phyloP scores from a whole-genome alignment of 202 grass and related monocot species.

The Eragrostis tef region DNA sequence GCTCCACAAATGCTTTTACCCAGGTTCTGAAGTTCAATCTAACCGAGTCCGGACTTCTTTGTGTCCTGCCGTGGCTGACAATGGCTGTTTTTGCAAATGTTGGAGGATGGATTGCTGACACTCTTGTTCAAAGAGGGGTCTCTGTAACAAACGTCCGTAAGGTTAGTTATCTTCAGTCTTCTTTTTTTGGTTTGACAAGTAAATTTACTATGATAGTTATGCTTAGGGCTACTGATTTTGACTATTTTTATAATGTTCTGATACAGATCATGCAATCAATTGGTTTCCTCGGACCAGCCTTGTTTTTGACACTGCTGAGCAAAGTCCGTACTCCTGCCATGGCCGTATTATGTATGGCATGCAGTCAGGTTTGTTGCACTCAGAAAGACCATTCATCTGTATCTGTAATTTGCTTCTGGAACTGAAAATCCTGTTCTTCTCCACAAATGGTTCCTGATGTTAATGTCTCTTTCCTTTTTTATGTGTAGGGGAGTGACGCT shows the following conservation, averaged over 20 bases:
- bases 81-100: slow-evolving; percentile 96
- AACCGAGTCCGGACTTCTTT: slow-evolving; percentile 87
- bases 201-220: background rate
- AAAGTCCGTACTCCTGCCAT: slow-evolving; percentile 75
- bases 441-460: slow-evolving; percentile 15
- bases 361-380: slow-evolving; percentile 81
- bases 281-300: slow-evolving; percentile 93
- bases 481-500: slow-evolving; percentile 79
- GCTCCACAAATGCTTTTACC: slow-evolving; percentile 33
- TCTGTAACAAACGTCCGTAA: slow-evolving; percentile 92
- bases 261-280: slow-evolving; percentile 96
- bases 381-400: slow-evolving; percentile 22
- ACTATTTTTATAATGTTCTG: slow-evolving; percentile 22
- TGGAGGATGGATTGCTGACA: slow-evolving; percentile 98
- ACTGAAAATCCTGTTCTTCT: background rate
- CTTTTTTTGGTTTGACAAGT: slow-evolving; percentile 11
- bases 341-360: slow-evolving; percentile 95
- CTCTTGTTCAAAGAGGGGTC: slow-evolving; percentile 76
- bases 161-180: slow-evolving; percentile 54
- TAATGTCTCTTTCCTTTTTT: slow-evolving; percentile 29
- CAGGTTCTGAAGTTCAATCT: slow-evolving; percentile 98
- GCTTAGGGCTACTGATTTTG: slow-evolving; percentile 25
- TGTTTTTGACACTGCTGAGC: slow-evolving; percentile 84
- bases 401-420: slow-evolving; percentile 12
- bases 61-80: slow-evolving; percentile 95